Conservation (phyloP, 306 rosid species). For the peach (Prunus persica) region DNA sequence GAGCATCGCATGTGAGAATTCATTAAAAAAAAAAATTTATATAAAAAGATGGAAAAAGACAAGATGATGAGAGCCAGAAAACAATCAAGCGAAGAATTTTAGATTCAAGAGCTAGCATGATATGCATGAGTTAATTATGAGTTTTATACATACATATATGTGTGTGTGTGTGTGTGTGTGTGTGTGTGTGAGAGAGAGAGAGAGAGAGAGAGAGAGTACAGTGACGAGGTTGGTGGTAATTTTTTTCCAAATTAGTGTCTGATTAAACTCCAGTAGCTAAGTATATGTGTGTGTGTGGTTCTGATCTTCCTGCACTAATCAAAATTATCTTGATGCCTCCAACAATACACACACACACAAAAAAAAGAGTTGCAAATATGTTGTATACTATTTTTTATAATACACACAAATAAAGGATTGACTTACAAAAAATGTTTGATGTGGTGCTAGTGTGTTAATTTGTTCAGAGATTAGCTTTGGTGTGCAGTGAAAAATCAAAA, state of each 20-base stretch:
- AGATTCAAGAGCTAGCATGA: neutral
- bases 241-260: neutral
- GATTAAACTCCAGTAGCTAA: neutral
- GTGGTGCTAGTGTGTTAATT: neutral
- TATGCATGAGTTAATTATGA: neutral
- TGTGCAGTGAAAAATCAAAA: constrained; percentile 2
- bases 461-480: neutral
- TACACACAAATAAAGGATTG: neutral
- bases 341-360: neutral
- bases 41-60: neutral
- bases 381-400: neutral
- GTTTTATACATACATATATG: neutral
- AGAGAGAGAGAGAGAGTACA: neutral
- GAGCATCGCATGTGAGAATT: neutral
- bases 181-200: neutral
- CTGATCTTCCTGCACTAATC: neutral
- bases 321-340: neutral
- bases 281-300: neutral
- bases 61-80: neutral
- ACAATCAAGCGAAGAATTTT: neutral
- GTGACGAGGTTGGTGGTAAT: neutral
- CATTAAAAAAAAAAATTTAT: neutral
- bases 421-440: neutral
- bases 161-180: neutral
- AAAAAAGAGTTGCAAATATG: neutral